Evolutionary conservation across 2,329 filamentous ascomycete genomes (phyloP), one percentile per base, ranked within the genome.

Genomic region (Apiospora pterosperma): DNA sequence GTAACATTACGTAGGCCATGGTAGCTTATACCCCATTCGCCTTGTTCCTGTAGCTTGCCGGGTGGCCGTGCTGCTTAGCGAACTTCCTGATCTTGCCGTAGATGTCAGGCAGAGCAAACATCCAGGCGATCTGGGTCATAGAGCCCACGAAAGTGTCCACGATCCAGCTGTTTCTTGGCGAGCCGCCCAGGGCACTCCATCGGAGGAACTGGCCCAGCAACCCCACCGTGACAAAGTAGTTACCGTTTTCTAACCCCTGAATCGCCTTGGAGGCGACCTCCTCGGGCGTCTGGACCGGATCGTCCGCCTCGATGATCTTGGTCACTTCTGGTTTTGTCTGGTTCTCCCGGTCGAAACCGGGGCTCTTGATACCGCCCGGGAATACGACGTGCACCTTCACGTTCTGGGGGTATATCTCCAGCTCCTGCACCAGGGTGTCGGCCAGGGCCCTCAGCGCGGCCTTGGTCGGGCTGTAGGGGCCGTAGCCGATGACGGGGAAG

Each of bases 371-470:
- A 3, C 91, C 92, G 62, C 91, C 95, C 0, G 96, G 96, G 71
- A 89, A 92, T 14, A 98, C 87, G 48, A 92, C 85, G 73, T 97
- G 92, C 23, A 97, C 83, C 70, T 91, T 88, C 63, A 98, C 89
- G 52, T 90, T 86, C 62, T 90, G 90, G 55, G 94, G 93, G 81
- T 98, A 99, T 62, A 97, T 81, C 71, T 93, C 83, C 52, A 96
- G 81, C 79, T 99, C 96, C 74, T 95, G 92, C 25, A 88, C 88
- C 61, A 99, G 82, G 0, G 89, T 90, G 75, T 99, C 96, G 63
- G 91, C 91, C 16, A 99, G 83, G 19, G 88, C 90, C 65, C 93
- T 89, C 69, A 99, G 83, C 1, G 96, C 96, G 63, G 90, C 89
- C 80, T 99, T 99, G 64, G 90, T 84, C 3, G 95, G 92, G 0